Evolutionary conservation across 2,329 filamentous ascomycete species (phyloP), one percentile per base, ranked within the genome.

Genomic region (Fusarium sp.): DNA sequence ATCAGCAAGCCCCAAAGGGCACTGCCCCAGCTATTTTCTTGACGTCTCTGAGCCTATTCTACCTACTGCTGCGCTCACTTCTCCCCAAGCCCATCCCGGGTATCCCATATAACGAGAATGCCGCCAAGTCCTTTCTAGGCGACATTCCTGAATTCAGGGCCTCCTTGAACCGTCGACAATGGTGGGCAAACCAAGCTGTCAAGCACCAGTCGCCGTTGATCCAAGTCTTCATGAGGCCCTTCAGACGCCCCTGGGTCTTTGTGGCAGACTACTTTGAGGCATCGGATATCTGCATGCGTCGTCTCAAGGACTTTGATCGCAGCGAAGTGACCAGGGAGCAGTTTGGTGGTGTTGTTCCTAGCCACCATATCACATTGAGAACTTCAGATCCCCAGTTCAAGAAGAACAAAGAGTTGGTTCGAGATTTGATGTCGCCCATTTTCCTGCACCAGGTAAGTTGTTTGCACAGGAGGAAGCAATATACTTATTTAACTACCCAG

Each of bases 321-420:
- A 48, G 35, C 0, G 15, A 60, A 3, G 11, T 45, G 4, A 60
- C 63, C 0, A 47, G 34, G 11, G 28, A 39, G 2, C 31, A 48
- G 2, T 61, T 66, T 28, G 29, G 3, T 2, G 61, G 51, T 1
- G 29, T 54, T 29, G 19, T 34, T 0, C 65, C 65, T 0, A 31
- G 25, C 0, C 58, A 66, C 19, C 65, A 68, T 1, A 56, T 68
- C 6, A 43, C 34, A 0, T 3, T 68, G 19, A 51, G 42, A 3
- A 54, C 65, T 1, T 41, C 38, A 0, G 49, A 68, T 15, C 53
- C 65, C 0, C 43, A 45, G 5, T 68, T 68, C 9, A 68, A 68
- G 41, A 63, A 54, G 38, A 68, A 68, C 3, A 66, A 65, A 9
- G 65, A 68, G 5, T 26, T 68, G 25, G 38, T 68, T 2, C 47